phyloP scores from a whole-genome alignment of 2,329 filamentous ascomycete genomes.

The Curvularia eragrostidis region DNA sequence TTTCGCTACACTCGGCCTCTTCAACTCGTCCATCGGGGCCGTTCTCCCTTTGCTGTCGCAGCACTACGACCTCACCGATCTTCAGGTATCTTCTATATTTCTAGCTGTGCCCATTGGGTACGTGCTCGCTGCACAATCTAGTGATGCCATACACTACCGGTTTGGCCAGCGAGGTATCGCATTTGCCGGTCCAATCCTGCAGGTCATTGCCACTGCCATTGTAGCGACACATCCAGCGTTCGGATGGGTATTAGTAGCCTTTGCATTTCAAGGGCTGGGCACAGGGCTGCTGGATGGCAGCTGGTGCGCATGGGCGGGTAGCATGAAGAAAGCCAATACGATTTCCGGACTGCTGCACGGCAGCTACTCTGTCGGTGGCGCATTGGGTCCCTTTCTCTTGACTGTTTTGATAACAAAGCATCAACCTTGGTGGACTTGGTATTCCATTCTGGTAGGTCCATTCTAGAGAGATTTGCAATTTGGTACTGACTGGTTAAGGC shows the following conservation, averaged over 20 bases:
- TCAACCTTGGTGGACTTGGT: conserved; percentile 51
- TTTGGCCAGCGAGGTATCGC: conserved; percentile 55
- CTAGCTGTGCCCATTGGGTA: conserved; percentile 55
- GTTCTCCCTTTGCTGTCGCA: conserved; percentile 48
- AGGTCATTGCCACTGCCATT: conserved; percentile 41
- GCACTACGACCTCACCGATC: conserved; percentile 53
- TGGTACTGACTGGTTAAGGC: not conserved
- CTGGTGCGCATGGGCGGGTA: conserved; percentile 56
- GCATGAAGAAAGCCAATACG: conserved; percentile 50
- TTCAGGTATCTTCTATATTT: conserved; percentile 56
- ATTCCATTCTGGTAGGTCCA: conserved; percentile 48
- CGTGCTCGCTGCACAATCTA: conserved; percentile 51
- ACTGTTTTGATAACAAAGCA: conserved; percentile 36
- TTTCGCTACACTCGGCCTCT: conserved; percentile 62
- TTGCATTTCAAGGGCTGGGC: conserved; percentile 48
- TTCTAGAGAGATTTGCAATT: too few relatives aligned
- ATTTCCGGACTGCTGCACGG: conserved; percentile 53
- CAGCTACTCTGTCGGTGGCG: conserved; percentile 50
- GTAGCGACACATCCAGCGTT: conserved; percentile 45
- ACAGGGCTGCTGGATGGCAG: conserved; percentile 54
- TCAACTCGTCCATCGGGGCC: conserved; percentile 41
- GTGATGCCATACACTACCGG: conserved; percentile 49
- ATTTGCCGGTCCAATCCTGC: conserved; percentile 49
- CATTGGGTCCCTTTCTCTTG: conserved; percentile 48
- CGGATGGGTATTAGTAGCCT: conserved; percentile 39